Conservation (phyloP, 805 yeast species). For the Sungouiella thailandica region DNA sequence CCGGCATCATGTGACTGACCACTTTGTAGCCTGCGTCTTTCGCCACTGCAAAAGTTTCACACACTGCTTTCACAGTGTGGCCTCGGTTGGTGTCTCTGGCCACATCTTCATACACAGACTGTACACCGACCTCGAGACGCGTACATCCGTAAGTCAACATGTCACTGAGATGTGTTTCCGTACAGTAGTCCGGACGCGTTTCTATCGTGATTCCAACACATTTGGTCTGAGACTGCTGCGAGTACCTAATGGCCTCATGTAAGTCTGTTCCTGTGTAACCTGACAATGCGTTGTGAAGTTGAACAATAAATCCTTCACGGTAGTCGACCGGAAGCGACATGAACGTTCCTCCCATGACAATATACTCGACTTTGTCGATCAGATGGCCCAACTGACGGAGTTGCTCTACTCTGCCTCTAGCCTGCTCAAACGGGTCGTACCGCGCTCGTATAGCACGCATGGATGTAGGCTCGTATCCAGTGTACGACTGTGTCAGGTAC, state of each 20-base stretch:
- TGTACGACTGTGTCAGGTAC: slow-evolving; percentile 95
- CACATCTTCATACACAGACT: slow-evolving; percentile 94
- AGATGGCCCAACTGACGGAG: slow-evolving; percentile 92
- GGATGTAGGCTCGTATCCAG: slow-evolving; percentile 98
- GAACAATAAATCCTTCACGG: slow-evolving; percentile 83
- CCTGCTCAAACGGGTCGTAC: slow-evolving; percentile 97
- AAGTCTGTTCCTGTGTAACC: slow-evolving; percentile 84
- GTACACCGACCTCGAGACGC: slow-evolving; percentile 94
- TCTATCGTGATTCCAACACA: slow-evolving; percentile 99
- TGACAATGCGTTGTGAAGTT: slow-evolving; percentile 89
- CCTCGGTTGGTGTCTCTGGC: slow-evolving; percentile 98
- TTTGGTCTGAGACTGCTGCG: slow-evolving; percentile 92
- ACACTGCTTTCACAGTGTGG: slow-evolving; percentile 92
- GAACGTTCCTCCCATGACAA: slow-evolving; percentile 98
- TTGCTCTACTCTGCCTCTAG: slow-evolving; percentile 96
- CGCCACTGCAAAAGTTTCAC: slow-evolving; percentile 93
- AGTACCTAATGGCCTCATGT: slow-evolving; percentile 85
- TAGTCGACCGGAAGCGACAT: slow-evolving; percentile 91
- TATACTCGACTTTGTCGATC: slow-evolving; percentile 95
- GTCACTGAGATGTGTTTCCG: slow-evolving; percentile 90
- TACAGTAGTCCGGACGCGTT: slow-evolving; percentile 97
- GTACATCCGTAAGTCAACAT: slow-evolving; percentile 97
- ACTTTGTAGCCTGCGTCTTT: slow-evolving; percentile 98
- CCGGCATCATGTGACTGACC: slow-evolving; percentile 99
- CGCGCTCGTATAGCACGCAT: slow-evolving; percentile 99